Percentiles rank a stretch among this genome's conserved stretches.
Conservation (phyloP, 345 rosid genomes). For the Firmiana major region DNA sequence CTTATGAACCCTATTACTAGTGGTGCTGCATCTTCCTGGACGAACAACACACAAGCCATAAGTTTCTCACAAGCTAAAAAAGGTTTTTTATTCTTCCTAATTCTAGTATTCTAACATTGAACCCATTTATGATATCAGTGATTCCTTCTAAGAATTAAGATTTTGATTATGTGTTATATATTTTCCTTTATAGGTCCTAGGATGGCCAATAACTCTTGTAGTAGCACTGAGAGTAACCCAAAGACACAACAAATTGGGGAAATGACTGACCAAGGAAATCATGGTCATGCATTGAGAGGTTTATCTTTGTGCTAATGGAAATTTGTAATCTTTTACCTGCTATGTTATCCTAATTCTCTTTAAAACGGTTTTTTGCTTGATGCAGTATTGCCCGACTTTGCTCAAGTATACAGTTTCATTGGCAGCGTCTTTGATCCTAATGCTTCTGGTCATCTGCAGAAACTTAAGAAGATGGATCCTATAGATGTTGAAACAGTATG, state of each 20-base stretch:
- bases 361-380: slow-evolving; percentile 15
- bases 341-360: slow-evolving; percentile 10
- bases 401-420: slow-evolving; percentile 77
- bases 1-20: slow-evolving; percentile 43
- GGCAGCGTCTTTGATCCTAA: slow-evolving; percentile 53
- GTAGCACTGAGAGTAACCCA: slow-evolving; percentile 63
- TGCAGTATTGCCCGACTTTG: slow-evolving; percentile 85
- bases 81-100: slow-evolving; percentile 35
- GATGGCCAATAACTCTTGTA: slow-evolving; percentile 48
- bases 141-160: background rate
- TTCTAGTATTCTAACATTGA: background rate
- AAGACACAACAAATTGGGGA: slow-evolving; percentile 40
- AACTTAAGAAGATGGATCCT: slow-evolving; percentile 81
- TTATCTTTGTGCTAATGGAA: background rate
- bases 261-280: slow-evolving; percentile 46
- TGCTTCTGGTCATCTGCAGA: slow-evolving; percentile 66
- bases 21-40: slow-evolving; percentile 45
- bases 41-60: slow-evolving; percentile 44
- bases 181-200: slow-evolving; percentile 32
- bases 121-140: background rate
- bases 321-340: background rate
- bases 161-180: background rate
- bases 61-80: slow-evolving; percentile 40
- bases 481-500: slow-evolving; percentile 89
- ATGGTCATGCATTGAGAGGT: slow-evolving; percentile 61